These are phyloP conservation scores for Phytophthora sojae DNA, from an alignment of 352 stramenopile genomes.

Conservation along the genomic window DNA sequence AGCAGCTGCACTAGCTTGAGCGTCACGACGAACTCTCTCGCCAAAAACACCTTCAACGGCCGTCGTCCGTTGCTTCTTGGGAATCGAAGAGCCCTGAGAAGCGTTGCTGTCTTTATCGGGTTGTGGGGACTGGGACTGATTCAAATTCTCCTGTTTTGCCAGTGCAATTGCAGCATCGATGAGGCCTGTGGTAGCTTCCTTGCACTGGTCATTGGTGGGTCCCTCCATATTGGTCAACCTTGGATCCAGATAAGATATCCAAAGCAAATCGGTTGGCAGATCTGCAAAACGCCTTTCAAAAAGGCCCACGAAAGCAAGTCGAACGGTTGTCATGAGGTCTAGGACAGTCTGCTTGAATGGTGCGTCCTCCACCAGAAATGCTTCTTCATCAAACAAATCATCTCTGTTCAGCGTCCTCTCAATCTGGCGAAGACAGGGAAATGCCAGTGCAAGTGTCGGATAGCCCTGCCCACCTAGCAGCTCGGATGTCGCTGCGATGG, in stretches of 20 bases:
- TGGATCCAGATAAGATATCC: constrained; percentile 3
- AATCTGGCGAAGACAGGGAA: background rate
- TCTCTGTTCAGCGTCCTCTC: constrained; percentile 1
- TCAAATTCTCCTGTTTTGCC: background rate
- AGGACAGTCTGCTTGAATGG: background rate
- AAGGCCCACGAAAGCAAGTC: background rate
- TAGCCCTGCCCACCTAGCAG: background rate
- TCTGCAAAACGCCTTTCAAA: background rate
- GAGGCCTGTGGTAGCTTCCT: background rate
- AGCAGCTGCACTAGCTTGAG: background rate
- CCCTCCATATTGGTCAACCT: background rate
- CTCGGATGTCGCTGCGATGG: background rate
- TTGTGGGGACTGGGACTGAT: constrained; percentile 1
- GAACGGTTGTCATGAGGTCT: background rate
- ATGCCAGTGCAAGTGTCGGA: background rate
- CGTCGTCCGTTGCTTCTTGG: background rate
- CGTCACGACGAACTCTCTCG: background rate
- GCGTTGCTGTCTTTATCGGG: background rate
- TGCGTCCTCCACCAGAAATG: background rate
- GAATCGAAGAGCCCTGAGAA: background rate
- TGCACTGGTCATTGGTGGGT: background rate
- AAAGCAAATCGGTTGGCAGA: constrained; percentile 1
- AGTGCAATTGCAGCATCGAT: background rate
- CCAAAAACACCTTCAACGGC: background rate
- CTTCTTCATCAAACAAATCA: constrained; percentile 1